Conservation (phyloP, 2,329 filamentous ascomycete species). For the Aspergillus ibericus region DNA sequence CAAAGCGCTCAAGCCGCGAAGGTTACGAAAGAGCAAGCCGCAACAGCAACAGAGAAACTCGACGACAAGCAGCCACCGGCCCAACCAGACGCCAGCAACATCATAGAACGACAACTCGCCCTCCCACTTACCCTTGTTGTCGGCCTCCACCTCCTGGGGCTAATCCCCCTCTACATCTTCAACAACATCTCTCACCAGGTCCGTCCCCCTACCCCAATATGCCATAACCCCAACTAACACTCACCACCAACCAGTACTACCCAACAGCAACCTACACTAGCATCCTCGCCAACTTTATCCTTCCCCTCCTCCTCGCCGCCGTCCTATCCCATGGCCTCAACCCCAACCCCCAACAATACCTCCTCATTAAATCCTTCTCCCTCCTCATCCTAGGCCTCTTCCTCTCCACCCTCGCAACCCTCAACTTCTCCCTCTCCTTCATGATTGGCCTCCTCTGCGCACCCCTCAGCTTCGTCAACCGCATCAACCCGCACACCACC, state of each 20-base stretch:
- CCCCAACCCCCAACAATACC: conserved; percentile 64
- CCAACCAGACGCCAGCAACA: conserved; percentile 21
- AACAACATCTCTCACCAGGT: conserved; percentile 70
- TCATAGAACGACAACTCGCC: conserved; percentile 43
- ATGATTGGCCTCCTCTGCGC: conserved; percentile 75
- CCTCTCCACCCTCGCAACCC: conserved; percentile 85
- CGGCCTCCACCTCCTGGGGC: conserved; percentile 71
- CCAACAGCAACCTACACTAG: conserved; percentile 61
- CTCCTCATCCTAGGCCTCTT: conserved; percentile 90
- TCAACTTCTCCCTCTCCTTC: conserved; percentile 92
- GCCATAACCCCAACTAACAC: conserved; percentile 14
- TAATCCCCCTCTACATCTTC: conserved; percentile 82
- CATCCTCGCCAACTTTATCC: conserved; percentile 52
- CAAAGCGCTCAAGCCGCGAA: conserved; percentile 29
- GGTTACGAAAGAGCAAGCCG: conserved; percentile 14
- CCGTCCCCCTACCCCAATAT: conserved; percentile 33
- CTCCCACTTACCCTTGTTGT: conserved; percentile 69
- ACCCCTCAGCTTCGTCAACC: conserved; percentile 70
- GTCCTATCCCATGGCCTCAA: conserved; percentile 52
- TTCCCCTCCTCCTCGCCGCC: conserved; percentile 60
- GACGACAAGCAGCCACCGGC: conserved; percentile 4
- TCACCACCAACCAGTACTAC: conserved; percentile 52
- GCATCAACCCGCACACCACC: conserved; percentile 21
- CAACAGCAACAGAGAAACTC: conserved; percentile 11
- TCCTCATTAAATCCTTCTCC: conserved; percentile 84